These are phyloP conservation scores for Malus sylvestris DNA, from an alignment of 306 rosid species.

Conservation along the genomic window DNA sequence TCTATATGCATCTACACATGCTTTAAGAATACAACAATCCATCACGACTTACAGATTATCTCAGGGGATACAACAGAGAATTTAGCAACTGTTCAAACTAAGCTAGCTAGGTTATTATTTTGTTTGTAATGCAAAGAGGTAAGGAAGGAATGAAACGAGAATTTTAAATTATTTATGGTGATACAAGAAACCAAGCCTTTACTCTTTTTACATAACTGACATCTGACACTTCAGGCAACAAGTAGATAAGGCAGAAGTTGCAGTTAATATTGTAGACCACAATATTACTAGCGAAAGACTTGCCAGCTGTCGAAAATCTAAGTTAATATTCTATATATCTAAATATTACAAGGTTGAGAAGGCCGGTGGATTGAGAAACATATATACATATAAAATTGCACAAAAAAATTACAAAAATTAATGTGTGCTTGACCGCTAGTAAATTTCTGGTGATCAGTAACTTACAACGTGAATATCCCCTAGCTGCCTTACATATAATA, in stretches of 20 bases:
- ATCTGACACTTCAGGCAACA: not conserved
- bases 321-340: not conserved
- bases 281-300: not conserved
- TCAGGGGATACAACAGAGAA: not conserved
- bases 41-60: no score
- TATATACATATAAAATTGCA: no score
- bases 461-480: no score
- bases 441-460: no score
- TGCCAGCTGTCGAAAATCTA: not conserved
- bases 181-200: not conserved
- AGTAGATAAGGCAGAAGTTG: not conserved
- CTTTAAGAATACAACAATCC: no score
- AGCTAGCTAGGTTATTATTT: not conserved
- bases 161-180: not conserved
- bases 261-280: not conserved
- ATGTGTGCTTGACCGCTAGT: no score
- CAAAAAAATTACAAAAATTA: no score
- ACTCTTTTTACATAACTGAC: not conserved
- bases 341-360: not conserved
- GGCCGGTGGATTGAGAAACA: no score
- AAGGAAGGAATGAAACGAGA: not conserved
- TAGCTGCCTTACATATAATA: no score
- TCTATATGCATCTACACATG: not conserved
- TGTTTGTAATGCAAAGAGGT: not conserved
- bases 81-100: not conserved